These are phyloP conservation scores for Bruguiera sexangula DNA, from an alignment of 345 rosid genomes.

Conservation along the genomic window DNA sequence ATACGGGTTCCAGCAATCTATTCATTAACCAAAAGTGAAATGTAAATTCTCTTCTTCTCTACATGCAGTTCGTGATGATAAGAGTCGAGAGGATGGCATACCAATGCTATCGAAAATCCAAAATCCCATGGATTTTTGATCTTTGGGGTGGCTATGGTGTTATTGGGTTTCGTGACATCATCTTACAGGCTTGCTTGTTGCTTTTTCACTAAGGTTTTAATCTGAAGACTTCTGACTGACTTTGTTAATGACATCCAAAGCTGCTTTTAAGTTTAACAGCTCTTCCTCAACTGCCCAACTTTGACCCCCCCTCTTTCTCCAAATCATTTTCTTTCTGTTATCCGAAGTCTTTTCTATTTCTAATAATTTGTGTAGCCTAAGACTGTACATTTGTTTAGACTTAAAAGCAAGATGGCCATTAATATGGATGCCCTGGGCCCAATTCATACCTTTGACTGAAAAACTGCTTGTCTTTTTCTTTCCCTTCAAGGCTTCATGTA, in stretches of 20 bases:
- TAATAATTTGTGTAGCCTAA: too few relatives aligned
- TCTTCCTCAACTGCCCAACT: background rate
- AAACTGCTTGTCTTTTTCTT: too few relatives aligned
- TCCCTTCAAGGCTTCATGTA: background rate
- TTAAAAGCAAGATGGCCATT: too few relatives aligned
- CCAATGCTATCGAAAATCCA: slow-evolving; percentile 95
- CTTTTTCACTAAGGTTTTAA: slow-evolving; percentile 78
- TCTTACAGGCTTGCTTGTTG: slow-evolving; percentile 86
- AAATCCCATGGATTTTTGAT: slow-evolving; percentile 95
- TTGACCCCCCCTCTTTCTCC: too few relatives aligned
- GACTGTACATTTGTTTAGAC: too few relatives aligned
- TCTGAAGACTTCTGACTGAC: background rate
- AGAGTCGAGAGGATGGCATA: slow-evolving; percentile 88
- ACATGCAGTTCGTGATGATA: slow-evolving; percentile 97
- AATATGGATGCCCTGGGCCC: too few relatives aligned
- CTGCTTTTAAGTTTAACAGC: too few relatives aligned
- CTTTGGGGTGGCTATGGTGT: slow-evolving; percentile 99
- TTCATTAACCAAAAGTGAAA: background rate
- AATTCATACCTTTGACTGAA: too few relatives aligned
- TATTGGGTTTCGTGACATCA: slow-evolving; percentile 95
- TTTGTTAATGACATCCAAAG: background rate
- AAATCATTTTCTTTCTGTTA: too few relatives aligned
- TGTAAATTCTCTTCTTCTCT: background rate
- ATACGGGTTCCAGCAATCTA: background rate
- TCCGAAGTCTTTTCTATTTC: too few relatives aligned